Evolutionary conservation across 2,329 filamentous ascomycete genomes (phyloP).

Genomic region (Clonostachys rosea): DNA sequence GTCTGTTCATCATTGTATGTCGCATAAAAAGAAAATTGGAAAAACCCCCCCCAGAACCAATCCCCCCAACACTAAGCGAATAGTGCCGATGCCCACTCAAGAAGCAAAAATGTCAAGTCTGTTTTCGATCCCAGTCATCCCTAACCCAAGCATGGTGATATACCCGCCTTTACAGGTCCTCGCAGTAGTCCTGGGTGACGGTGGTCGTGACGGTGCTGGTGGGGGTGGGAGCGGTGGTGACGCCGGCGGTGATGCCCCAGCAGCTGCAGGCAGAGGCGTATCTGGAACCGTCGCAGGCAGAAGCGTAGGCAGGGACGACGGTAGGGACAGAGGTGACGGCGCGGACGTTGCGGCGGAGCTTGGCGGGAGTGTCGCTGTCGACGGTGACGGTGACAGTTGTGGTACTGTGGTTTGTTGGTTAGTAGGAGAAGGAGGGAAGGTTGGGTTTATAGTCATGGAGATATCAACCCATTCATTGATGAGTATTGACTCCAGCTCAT

Average conservation of each 20-base stretch:
- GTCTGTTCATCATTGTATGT: too few relatives aligned
- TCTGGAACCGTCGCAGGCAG: slow-evolving; percentile 22
- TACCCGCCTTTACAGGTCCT: slow-evolving; percentile 17
- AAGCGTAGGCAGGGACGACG: slow-evolving; percentile 32
- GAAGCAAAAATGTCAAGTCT: too few relatives aligned
- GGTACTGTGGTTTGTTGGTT: slow-evolving; percentile 10
- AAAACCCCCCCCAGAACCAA: too few relatives aligned
- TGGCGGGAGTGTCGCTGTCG: slow-evolving; percentile 18
- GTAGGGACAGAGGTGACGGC: slow-evolving; percentile 22
- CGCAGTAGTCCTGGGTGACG: slow-evolving; percentile 33
- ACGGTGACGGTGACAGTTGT: slow-evolving; percentile 32
- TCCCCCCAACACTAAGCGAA: too few relatives aligned
- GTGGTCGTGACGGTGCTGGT: slow-evolving; percentile 35
- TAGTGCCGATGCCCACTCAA: too few relatives aligned
- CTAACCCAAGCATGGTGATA: too few relatives aligned
- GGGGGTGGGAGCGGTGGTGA: slow-evolving; percentile 28
- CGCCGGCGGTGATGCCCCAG: slow-evolving; percentile 34
- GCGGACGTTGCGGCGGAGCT: slow-evolving; percentile 21
- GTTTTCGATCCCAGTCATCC: too few relatives aligned
- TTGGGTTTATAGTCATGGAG: neutral
- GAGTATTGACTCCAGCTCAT: neutral
- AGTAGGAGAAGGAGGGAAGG: neutral
- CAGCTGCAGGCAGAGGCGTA: slow-evolving; percentile 39
- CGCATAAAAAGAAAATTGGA: too few relatives aligned
- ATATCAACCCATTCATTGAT: too few relatives aligned